These are phyloP conservation scores for Cyphellophora europaea DNA, from an alignment of 2,329 filamentous ascomycete species.

Conservation along the genomic window DNA sequence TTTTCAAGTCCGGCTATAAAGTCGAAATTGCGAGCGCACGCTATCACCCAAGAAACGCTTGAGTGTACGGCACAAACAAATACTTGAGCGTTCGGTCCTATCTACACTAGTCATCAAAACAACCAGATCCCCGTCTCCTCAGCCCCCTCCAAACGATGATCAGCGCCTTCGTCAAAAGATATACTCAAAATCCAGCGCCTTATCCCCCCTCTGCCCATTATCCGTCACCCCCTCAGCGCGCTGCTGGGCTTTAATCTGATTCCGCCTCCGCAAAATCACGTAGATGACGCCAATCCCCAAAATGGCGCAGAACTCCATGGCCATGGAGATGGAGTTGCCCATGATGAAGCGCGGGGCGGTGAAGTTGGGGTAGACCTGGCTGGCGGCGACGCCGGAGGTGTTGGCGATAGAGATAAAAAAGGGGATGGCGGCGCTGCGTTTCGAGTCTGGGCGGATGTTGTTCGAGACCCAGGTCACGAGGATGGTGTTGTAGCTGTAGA, in stretches of 20 bases:
- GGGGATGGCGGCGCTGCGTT: conserved; percentile 23
- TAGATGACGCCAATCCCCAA: conserved; percentile 15
- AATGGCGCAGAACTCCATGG: conserved; percentile 18
- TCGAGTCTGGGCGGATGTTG: conserved; percentile 24
- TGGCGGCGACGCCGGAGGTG: conserved; percentile 21
- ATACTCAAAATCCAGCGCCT: conserved; percentile 18
- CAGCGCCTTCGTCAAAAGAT: conserved; percentile 14
- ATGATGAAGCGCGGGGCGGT: conserved; percentile 23
- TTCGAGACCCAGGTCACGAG: conserved; percentile 24
- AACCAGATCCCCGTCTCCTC: no score
- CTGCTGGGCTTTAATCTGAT: conserved; percentile 20
- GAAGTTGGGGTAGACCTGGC: conserved; percentile 24
- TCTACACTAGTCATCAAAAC: no score
- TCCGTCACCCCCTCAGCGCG: conserved; percentile 18
- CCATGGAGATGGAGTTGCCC: conserved; percentile 17
- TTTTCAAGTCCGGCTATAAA: no score
- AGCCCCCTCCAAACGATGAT: no score
- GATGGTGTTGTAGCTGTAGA: conserved; percentile 19
- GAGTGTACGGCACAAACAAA: no score
- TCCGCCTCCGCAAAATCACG: conserved; percentile 19
- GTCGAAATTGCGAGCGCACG: no score
- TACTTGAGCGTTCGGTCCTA: no score
- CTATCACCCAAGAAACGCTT: no score
- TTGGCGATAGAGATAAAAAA: conserved; percentile 21
- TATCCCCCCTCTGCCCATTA: conserved; percentile 20